Conservation (phyloP, 306 rosid genomes). For the Aeschynomene evenia region DNA sequence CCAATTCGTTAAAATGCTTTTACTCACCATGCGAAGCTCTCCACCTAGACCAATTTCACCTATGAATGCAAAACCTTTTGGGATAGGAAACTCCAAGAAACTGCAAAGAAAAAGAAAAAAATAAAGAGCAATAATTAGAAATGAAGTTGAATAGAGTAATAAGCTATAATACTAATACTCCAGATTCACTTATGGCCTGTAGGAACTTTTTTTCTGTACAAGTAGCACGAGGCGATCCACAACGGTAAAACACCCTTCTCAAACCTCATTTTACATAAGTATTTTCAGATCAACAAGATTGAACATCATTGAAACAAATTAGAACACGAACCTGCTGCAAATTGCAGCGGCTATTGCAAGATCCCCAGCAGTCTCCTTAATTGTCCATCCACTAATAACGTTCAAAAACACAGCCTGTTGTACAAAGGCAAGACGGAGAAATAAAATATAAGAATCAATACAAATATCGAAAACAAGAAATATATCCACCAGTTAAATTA, state of each 20-base stretch:
- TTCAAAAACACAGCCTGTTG: slow-evolving; percentile 67
- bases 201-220: slow-evolving; percentile 15
- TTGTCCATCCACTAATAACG: slow-evolving; percentile 68
- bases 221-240: slow-evolving; percentile 8
- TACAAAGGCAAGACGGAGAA: slow-evolving; percentile 26
- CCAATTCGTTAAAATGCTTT: neutral
- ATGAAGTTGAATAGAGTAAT: neutral
- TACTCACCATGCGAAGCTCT: slow-evolving; percentile 93
- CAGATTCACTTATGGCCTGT: neutral
- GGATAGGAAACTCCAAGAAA: slow-evolving; percentile 87
- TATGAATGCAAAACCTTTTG: slow-evolving; percentile 73
- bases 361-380: slow-evolving; percentile 93
- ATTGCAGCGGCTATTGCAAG: slow-evolving; percentile 94
- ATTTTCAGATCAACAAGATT: slow-evolving; percentile 3
- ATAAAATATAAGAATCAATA: neutral
- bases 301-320: slow-evolving; percentile 24
- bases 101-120: slow-evolving; percentile 40
- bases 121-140: neutral
- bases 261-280: neutral
- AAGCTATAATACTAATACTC: neutral
- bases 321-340: slow-evolving; percentile 83
- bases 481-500: slow-evolving; percentile 4
- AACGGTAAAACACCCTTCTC: neutral
- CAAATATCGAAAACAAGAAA: slow-evolving; percentile 18
- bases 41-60: slow-evolving; percentile 95